phyloP scores from a whole-genome alignment of 495 filamentous ascomycete species.

The Trichoderma asperelloides region DNA sequence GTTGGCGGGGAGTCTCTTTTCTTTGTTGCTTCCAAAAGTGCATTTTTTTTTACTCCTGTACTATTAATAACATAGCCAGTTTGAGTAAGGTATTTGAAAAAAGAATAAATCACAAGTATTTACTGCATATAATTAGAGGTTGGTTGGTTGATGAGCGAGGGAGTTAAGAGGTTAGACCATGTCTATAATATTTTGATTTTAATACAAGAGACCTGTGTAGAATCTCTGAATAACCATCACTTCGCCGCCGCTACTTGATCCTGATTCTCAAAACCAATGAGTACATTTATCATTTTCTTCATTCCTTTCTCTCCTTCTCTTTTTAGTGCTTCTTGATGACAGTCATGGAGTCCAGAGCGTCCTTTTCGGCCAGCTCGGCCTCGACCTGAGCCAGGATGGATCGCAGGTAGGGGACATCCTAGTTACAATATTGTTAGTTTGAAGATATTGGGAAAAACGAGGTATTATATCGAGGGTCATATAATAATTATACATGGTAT shows the following conservation, averaged over 20 bases:
- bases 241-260: not conserved
- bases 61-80: not conserved
- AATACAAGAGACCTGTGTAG: constrained; percentile 2
- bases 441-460: not conserved
- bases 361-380: constrained; percentile 70
- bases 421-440: constrained; percentile 18
- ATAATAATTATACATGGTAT: not conserved
- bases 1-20: not conserved
- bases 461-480: not conserved
- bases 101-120: not conserved
- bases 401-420: constrained; percentile 73
- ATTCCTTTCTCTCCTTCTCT: not conserved
- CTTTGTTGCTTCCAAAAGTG: not conserved
- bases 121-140: not conserved
- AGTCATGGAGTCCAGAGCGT: constrained; percentile 73
- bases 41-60: not conserved
- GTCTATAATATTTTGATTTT: not conserved
- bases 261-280: not conserved
- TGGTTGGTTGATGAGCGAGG: not conserved
- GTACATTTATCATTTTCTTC: not conserved
- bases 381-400: constrained; percentile 77
- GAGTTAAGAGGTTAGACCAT: not conserved
- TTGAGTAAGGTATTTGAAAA: not conserved
- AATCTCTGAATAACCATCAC: not conserved
- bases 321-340: constrained; percentile 46